Percentiles rank a stretch among this genome's conserved stretches.
Conservation (phyloP, 768 basidiomycete genomes). For the Termitomyces bulborhizus region DNA sequence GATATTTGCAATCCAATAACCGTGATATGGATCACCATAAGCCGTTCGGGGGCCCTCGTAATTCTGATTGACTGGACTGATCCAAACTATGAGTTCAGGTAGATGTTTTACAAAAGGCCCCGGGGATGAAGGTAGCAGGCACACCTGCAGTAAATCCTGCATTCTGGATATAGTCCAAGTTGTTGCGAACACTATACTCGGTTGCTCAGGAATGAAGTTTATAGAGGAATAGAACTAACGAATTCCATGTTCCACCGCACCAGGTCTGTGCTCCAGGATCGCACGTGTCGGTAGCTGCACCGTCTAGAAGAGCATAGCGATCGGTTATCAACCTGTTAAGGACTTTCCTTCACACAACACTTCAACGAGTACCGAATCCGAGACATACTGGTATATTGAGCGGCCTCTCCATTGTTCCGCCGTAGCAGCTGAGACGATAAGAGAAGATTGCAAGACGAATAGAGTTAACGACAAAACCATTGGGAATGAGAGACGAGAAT, state of each 20-base stretch:
- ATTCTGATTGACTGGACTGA: constrained; percentile 76
- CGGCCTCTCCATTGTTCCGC: constrained; percentile 71
- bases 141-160: constrained; percentile 76
- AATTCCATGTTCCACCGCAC: constrained; percentile 87
- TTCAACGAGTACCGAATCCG: background rate
- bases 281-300: constrained; percentile 47
- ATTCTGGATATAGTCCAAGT: constrained; percentile 81
- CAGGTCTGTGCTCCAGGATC: constrained; percentile 57
- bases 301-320: constrained; percentile 63
- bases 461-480: constrained; percentile 22
- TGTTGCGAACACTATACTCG: constrained; percentile 47
- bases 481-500: constrained; percentile 8
- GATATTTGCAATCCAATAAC: constrained; percentile 75
- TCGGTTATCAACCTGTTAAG: constrained; percentile 57
- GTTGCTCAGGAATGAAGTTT: background rate
- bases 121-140: constrained; percentile 11
- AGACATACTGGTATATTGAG: constrained; percentile 71
- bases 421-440: constrained; percentile 46
- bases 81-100: constrained; percentile 52
- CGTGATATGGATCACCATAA: constrained; percentile 83
- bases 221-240: constrained; percentile 24
- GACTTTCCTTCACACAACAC: background rate
- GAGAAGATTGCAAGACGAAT: constrained; percentile 15
- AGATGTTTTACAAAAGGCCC: background rate
- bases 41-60: constrained; percentile 63